phyloP scores from a whole-genome alignment of 2,329 filamentous ascomycete species.

The Aspergillus pseudotamarii region DNA sequence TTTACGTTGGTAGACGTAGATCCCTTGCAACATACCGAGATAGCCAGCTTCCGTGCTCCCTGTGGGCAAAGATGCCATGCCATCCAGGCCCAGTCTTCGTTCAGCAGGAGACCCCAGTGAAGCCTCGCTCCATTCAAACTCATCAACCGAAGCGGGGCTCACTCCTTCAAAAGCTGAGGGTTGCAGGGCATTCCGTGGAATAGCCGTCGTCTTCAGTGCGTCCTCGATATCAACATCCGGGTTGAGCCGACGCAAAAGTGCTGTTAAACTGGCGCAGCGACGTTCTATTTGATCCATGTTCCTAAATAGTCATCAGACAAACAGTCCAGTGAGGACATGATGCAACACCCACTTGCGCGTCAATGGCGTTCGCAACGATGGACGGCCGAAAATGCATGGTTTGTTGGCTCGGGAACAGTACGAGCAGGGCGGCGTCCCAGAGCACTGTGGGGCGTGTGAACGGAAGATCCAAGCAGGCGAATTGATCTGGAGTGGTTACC shows the following conservation, averaged over 20 bases:
- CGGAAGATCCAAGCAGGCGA: neutral
- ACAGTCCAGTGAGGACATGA: too few relatives aligned
- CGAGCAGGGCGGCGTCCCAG: slow-evolving; percentile 17
- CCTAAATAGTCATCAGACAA: neutral
- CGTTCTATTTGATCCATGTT: slow-evolving; percentile 20
- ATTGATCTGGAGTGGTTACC: neutral
- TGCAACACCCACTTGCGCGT: slow-evolving; percentile 16
- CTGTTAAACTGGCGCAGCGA: slow-evolving; percentile 12
- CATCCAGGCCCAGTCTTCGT: slow-evolving; percentile 12
- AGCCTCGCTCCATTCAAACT: slow-evolving; percentile 21
- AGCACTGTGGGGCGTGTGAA: slow-evolving; percentile 12
- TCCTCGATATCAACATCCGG: slow-evolving; percentile 15
- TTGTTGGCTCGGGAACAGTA: slow-evolving; percentile 18
- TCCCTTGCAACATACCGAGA: slow-evolving; percentile 11
- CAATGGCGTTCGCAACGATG: slow-evolving; percentile 18
- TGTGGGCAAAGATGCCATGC: slow-evolving; percentile 20
- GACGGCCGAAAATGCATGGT: slow-evolving; percentile 14
- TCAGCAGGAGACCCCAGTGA: slow-evolving; percentile 3
- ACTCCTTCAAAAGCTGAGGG: too few relatives aligned
- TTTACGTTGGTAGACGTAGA: too few relatives aligned
- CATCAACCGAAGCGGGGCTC: neutral
- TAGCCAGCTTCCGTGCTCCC: slow-evolving; percentile 15
- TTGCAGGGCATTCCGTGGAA: too few relatives aligned
- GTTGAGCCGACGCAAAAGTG: slow-evolving; percentile 13
- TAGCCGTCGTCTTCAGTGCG: neutral